Evolutionary conservation across 805 yeast species (phyloP).

Genomic region (Pichia occidentalis): DNA sequence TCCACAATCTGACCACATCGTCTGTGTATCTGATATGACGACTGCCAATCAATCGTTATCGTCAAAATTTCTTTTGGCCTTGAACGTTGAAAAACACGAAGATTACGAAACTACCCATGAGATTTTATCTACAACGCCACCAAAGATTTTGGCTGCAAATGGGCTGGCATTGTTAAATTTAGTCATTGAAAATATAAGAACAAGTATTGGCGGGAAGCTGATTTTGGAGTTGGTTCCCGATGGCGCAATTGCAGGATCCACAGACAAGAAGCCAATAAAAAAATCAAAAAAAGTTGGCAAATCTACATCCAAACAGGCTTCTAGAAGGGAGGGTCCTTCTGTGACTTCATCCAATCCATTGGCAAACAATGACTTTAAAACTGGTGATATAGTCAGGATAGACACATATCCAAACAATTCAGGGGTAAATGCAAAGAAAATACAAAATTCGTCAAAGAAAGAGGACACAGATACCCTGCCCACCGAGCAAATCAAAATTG

Average conservation of each 20-base stretch:
- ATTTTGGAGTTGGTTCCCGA: slow-evolving; percentile 55
- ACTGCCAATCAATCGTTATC: slow-evolving; percentile 26
- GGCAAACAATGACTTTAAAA: slow-evolving; percentile 38
- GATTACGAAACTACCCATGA: slow-evolving; percentile 44
- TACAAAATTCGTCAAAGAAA: slow-evolving; percentile 29
- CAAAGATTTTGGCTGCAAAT: slow-evolving; percentile 56
- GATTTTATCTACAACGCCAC: slow-evolving; percentile 43
- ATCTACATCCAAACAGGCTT: slow-evolving; percentile 4
- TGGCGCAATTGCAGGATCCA: slow-evolving; percentile 11
- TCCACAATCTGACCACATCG: too few relatives aligned
- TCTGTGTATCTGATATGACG: too few relatives aligned
- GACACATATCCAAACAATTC: slow-evolving; percentile 37
- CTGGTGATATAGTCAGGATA: slow-evolving; percentile 72
- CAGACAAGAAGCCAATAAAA: slow-evolving; percentile 23
- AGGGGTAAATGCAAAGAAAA: slow-evolving; percentile 16
- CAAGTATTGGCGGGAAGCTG: slow-evolving; percentile 75
- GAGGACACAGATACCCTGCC: slow-evolving; percentile 21
- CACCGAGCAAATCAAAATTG: slow-evolving; percentile 30
- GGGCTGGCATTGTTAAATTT: slow-evolving; percentile 77
- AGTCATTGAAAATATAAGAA: slow-evolving; percentile 49
- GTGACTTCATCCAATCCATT: slow-evolving; percentile 21
- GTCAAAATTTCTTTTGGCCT: slow-evolving; percentile 32
- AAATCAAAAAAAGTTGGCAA: background rate
- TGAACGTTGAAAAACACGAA: slow-evolving; percentile 43
- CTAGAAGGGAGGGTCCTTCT: too few relatives aligned